Base-by-base conservation (phyloP, 139 green algal genomes). In the Chlamydomonas sp. region DNA sequence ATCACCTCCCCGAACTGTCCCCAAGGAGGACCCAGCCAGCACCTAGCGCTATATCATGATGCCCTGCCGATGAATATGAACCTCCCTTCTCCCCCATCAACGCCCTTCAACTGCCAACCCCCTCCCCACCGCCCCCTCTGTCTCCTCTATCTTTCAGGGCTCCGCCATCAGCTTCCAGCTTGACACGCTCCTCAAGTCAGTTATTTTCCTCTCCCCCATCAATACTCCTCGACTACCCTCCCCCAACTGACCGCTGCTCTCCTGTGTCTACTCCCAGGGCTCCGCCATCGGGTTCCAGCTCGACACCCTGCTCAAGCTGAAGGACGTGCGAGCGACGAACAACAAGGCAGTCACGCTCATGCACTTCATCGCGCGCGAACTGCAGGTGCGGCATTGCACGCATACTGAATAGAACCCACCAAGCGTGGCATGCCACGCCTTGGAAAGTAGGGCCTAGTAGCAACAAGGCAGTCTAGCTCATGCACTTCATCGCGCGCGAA, bases 401-500 rank as follows among this genome's bases (percentile, higher is more conserved):
- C 30, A 20, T 24, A 48, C n/a, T n/a, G n/a, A n/a, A n/a, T n/a
- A n/a, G n/a, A n/a, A n/a, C n/a, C n/a, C n/a, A n/a, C n/a, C n/a
- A n/a, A n/a, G n/a, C n/a, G n/a, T n/a, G n/a, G n/a, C n/a, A n/a
- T n/a, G n/a, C n/a, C 31, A 80, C 79, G 72, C 75, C 89, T 5
- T 79, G 80, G 47, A 75, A 85, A 33, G 75, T 84, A 2, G 61
- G 49, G 31, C 81, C 79, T 3, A 78, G 48, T 2, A 69, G 66
- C 26, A 81, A 83, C 72, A 74, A 71, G 34, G 47, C 20, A n/a
- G 34, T 73, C 28, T 86, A 82, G 0, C 76, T 90, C 36, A 72
- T 87, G 50, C 82, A 90, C 72, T 86, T 86, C 64, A 37, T 90
- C 1, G 85, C 83, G n/a, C n/a, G n/a, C n/a, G n/a, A n/a, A n/a